Base-by-base conservation (phyloP, 2,329 filamentous ascomycete genomes). In the Penicillium oxalicum region DNA sequence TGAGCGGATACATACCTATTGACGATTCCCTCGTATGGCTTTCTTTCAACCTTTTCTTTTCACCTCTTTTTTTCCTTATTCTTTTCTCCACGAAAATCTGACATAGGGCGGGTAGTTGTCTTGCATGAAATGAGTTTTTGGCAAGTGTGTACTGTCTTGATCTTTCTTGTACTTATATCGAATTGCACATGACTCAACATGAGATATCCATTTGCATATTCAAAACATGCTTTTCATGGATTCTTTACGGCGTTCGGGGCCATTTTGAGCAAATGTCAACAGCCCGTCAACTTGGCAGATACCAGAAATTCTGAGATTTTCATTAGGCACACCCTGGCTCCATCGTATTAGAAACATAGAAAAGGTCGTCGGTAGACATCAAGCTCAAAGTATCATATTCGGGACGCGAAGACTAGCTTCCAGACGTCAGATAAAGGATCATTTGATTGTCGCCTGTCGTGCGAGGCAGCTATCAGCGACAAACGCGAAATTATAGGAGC, bases 81-180 rank as follows among this genome's bases (percentile, higher is more conserved):
- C 29, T 34, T 45, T 45, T 33, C 51, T 35, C 33, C 47, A 44
- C 41, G 45, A 32, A 56, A 57, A 45, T 56, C 56, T 53, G 47
- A 59, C 54, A 38, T 48, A 43, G 53, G 51, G 47, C 45, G 35
- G 43, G 29, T 49, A 48, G 41, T 54, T 35, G 41, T 40, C 40
- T 47, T 52, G 18, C 40, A 46, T 44, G 27, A 12, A 44, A 27
- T 36, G 41, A 49, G 51, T 38, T 53, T 18, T 52, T 39, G 38
- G 51, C 51, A 51, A 53, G 51, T 48, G 29, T 32, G 29, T 11
- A 32, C 29, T 32, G 11, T 8, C 4, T 50, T 47, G 48, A 54
- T 46, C 50, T 60, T 62, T 48, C 52, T 51, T 64, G 61, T 65
- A 64, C 50, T 56, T 64, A 63, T 64, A 60, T 55, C 38, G 39